phyloP scores from a whole-genome alignment of 2,329 filamentous ascomycete genomes.

The Cyanodermella asteris region DNA sequence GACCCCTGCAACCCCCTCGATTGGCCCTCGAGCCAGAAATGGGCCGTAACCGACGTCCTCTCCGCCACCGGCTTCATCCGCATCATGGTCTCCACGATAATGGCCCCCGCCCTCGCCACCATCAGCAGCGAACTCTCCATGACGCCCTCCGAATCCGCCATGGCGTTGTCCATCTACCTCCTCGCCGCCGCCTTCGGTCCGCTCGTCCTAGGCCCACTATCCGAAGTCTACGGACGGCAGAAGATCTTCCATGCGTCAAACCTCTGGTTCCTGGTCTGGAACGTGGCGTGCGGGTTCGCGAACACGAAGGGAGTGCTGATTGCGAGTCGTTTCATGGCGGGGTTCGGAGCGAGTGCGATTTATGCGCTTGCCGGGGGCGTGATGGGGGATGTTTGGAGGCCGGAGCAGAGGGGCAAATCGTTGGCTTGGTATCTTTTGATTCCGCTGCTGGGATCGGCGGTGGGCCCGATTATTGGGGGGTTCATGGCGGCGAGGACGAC shows the following conservation, averaged over 20 bases:
- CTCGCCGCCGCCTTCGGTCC: constrained; percentile 26
- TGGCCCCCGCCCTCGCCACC: constrained; percentile 27
- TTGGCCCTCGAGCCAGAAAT: constrained; percentile 7
- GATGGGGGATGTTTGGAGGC: background rate
- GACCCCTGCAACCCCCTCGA: constrained; percentile 8
- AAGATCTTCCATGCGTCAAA: background rate
- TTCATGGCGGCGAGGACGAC: constrained; percentile 13
- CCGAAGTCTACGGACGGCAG: constrained; percentile 17
- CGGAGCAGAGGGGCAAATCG: background rate
- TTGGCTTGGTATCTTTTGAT: no score
- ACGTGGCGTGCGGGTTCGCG: background rate
- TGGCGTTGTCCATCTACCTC: constrained; percentile 28
- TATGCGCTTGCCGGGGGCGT: background rate
- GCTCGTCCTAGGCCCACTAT: constrained; percentile 19
- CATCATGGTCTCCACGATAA: constrained; percentile 40
- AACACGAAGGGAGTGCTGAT: background rate
- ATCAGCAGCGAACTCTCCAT: constrained; percentile 35
- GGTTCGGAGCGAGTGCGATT: background rate
- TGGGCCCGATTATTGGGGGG: constrained; percentile 6
- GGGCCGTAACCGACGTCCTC: constrained; percentile 4
- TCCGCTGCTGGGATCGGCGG: background rate
- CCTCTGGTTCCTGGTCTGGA: background rate
- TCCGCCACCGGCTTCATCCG: constrained; percentile 38
- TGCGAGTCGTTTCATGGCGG: background rate
- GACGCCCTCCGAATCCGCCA: constrained; percentile 17